These are phyloP conservation scores for Austroboletus novae-zelandiae DNA, from an alignment of 1,284 basidiomycete species.

Conservation along the genomic window DNA sequence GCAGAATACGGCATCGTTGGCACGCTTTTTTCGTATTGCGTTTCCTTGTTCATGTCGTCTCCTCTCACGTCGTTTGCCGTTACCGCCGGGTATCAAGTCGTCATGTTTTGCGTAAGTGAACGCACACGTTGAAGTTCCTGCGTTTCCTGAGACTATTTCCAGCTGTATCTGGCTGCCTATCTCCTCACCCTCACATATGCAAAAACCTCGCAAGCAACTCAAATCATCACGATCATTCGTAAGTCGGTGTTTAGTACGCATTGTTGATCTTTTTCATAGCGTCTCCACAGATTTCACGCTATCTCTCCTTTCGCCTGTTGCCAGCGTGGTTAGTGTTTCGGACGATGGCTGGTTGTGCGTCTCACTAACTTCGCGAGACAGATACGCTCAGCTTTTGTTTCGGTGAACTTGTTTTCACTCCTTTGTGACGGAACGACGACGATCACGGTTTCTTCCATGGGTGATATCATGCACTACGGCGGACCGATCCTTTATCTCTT, in stretches of 20 bases:
- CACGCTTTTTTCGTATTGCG: conserved; percentile 67
- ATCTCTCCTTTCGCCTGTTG: conserved; percentile 66
- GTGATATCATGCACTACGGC: conserved; percentile 60
- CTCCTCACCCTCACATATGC: conserved; percentile 71
- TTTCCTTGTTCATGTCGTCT: conserved; percentile 60
- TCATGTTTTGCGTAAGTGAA: conserved; percentile 63
- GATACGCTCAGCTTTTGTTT: conserved; percentile 66
- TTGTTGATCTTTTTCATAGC: neutral
- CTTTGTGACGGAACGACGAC: conserved; percentile 61
- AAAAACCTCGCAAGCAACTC: conserved; percentile 50
- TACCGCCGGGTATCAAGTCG: conserved; percentile 71
- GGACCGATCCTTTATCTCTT: conserved; percentile 77
- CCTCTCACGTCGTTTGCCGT: conserved; percentile 74
- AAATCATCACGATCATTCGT: conserved; percentile 62
- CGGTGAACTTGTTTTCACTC: conserved; percentile 74
- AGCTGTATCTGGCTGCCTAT: conserved; percentile 66
- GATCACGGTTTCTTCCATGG: conserved; percentile 47
- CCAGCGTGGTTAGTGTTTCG: conserved; percentile 55
- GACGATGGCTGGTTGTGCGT: neutral
- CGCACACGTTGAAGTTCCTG: too few species aligned
- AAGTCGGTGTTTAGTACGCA: conserved; percentile 8
- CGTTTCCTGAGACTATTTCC: neutral
- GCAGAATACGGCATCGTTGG: conserved; percentile 70
- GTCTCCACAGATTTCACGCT: conserved; percentile 55
- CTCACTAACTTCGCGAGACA: conserved; percentile 18